Evolutionary conservation across 257 asterid genomes (phyloP).

Genomic region (Solanum acaule): DNA sequence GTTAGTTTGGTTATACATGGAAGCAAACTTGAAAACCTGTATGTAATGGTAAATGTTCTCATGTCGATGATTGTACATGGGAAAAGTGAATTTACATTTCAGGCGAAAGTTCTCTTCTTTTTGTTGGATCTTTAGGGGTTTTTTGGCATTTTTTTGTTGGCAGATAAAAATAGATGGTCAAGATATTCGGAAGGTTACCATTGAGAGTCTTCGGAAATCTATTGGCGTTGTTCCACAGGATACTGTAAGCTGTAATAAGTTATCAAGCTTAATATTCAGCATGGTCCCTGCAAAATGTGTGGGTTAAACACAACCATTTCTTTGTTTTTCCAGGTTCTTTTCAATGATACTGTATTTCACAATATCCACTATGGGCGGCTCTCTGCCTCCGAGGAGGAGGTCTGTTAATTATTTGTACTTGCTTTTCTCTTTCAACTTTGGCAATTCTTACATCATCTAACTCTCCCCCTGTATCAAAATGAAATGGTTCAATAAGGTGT

Average conservation of each 20-base stretch:
- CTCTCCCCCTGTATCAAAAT: conserved; percentile 1
- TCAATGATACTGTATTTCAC: conserved; percentile 93
- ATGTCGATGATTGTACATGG: background rate
- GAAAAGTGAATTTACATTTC: background rate
- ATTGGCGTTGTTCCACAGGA: conserved; percentile 98
- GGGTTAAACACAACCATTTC: background rate
- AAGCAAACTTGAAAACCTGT: background rate
- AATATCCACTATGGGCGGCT: conserved; percentile 91
- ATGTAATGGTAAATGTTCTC: background rate
- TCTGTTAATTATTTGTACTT: conserved; percentile 3
- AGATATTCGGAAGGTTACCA: conserved; percentile 73
- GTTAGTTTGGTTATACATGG: background rate
- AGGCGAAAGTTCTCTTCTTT: background rate
- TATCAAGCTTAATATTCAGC: background rate
- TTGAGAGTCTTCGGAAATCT: conserved; percentile 89
- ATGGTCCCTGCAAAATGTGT: background rate
- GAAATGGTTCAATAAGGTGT: conserved; percentile 43
- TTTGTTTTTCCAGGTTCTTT: conserved; percentile 61
- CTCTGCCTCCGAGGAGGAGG: conserved; percentile 91
- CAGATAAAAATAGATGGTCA: conserved; percentile 93
- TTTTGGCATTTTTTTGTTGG: background rate
- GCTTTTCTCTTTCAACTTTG: background rate
- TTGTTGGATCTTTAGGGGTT: background rate
- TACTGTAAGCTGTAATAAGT: conserved; percentile 58
- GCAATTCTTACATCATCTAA: background rate